Conservation (phyloP, 306 rosid species). For the Dryas alaskensis region DNA sequence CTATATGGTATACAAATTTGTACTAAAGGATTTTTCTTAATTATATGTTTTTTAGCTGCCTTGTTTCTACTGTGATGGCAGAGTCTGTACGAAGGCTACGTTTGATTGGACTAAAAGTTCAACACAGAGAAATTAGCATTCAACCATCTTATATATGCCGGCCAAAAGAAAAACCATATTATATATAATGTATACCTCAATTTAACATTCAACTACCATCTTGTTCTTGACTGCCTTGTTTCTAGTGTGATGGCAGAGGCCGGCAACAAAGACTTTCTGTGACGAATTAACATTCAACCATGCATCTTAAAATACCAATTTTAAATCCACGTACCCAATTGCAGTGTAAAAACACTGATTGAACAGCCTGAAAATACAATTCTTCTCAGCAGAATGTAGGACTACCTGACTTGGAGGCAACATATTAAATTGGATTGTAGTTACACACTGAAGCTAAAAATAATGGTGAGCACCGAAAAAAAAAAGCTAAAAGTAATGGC, state of each 20-base stretch:
- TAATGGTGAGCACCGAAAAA: too few relatives aligned
- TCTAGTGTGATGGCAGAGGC: neutral
- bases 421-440: neutral
- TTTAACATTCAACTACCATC: neutral
- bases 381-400: neutral
- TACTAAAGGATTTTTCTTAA: too few relatives aligned
- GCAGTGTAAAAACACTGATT: neutral
- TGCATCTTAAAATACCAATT: neutral
- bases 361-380: neutral
- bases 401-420: slow-evolving; percentile 16
- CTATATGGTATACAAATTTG: too few relatives aligned
- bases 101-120: slow-evolving; percentile 3
- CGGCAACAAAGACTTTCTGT: neutral
- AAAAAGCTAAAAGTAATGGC: neutral
- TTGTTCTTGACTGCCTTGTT: neutral
- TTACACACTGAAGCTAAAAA: neutral
- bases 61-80: neutral
- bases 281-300: neutral
- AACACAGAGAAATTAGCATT: neutral
- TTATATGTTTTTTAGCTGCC: neutral
- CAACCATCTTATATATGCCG: neutral
- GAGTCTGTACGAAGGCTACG: neutral
- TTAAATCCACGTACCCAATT: neutral
- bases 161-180: too few relatives aligned
- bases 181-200: neutral